A percentile compares a stretch with the other conserved stretches of the same genome.
Evolutionary conservation across 2,329 filamentous ascomycete species (phyloP).

Genomic region (Podosphaera xanthii): DNA sequence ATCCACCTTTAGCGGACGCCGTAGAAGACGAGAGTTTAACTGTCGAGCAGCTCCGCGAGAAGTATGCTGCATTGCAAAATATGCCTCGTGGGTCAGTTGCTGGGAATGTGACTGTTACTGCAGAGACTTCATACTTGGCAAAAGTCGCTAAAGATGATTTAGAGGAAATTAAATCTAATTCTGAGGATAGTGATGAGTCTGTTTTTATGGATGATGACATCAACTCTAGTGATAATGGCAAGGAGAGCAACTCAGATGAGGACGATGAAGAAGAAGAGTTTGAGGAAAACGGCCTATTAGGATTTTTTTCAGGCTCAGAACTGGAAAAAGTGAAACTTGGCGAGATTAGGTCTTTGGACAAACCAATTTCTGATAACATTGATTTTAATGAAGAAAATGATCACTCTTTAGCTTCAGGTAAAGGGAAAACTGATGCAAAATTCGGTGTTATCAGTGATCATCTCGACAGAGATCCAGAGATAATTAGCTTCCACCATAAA

Average conservation of each 20-base stretch:
- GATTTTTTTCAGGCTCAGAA: conserved; percentile 6
- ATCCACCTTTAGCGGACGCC: conserved; percentile 21
- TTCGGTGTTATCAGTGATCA: background rate
- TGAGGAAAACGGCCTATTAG: conserved; percentile 20
- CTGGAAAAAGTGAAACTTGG: background rate
- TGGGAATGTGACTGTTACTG: conserved; percentile 10
- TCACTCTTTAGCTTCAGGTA: background rate
- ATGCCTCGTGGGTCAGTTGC: conserved; percentile 13
- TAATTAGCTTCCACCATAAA: background rate
- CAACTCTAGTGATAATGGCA: conserved; percentile 29
- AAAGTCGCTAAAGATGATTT: conserved; percentile 10
- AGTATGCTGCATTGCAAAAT: conserved; percentile 42
- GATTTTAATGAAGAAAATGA: background rate
- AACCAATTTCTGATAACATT: background rate
- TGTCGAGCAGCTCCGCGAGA: conserved; percentile 42
- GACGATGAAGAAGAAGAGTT: conserved; percentile 8
- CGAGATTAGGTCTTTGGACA: background rate
- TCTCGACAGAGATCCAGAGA: background rate
- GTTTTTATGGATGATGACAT: conserved; percentile 46
- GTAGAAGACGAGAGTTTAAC: conserved; percentile 41
- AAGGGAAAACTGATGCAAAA: background rate
- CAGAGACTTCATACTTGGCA: conserved; percentile 11
- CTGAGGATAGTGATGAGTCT: conserved; percentile 37
- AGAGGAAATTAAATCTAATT: conserved; percentile 5
- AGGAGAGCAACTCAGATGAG: conserved; percentile 22